phyloP scores from a whole-genome alignment of 2,329 filamentous ascomycete genomes.

The Ophiostoma sp. region DNA sequence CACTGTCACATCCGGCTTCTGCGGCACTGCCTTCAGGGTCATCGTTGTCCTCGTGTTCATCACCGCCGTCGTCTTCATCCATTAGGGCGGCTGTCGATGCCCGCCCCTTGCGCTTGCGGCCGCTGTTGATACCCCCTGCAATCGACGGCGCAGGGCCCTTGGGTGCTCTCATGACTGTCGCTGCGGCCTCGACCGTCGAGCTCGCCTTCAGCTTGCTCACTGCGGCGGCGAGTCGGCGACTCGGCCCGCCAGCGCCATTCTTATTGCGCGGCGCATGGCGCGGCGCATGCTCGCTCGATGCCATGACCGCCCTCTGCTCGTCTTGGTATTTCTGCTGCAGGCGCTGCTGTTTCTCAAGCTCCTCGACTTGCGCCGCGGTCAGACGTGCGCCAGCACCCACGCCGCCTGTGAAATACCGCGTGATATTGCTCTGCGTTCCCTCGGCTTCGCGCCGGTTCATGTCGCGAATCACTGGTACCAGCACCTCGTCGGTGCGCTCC shows the following conservation, averaged over 20 bases:
- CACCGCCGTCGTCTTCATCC: constrained; percentile 21
- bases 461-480: constrained; percentile 90
- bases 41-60: background rate
- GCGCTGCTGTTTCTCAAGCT: constrained; percentile 17
- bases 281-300: constrained; percentile 30
- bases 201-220: constrained; percentile 32
- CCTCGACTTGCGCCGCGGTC: constrained; percentile 19
- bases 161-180: constrained; percentile 14
- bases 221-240: constrained; percentile 34
- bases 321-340: constrained; percentile 8
- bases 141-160: constrained; percentile 7
- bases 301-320: constrained; percentile 18
- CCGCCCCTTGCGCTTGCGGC: constrained; percentile 34
- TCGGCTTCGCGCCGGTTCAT: constrained; percentile 86
- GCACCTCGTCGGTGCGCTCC: constrained; percentile 88
- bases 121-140: constrained; percentile 9
- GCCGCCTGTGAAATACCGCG: constrained; percentile 75
- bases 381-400: constrained; percentile 39
- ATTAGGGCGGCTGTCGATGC: background rate
- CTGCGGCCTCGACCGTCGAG: constrained; percentile 22
- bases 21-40: constrained; percentile 22
- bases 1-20: constrained; percentile 13
- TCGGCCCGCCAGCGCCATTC: constrained; percentile 26
- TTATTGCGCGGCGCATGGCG: constrained; percentile 28
- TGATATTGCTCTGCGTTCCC: constrained; percentile 94